Base-by-base conservation (phyloP, 2,329 filamentous ascomycete genomes). In the Aureobasidium sp. region DNA sequence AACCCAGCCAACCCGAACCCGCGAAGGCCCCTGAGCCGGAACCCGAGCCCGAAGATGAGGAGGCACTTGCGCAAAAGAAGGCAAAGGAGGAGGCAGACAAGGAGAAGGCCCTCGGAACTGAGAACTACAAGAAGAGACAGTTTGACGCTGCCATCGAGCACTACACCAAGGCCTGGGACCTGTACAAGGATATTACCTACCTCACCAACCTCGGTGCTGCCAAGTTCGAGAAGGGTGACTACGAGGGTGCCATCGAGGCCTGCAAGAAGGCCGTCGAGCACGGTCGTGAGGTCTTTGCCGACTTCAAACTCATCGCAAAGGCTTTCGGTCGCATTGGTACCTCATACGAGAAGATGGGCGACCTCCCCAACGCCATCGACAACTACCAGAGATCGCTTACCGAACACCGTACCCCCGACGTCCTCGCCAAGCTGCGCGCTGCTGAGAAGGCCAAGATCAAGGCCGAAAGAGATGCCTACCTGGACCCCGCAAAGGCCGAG, bases 241-340 rank as follows among this genome's bases (percentile, higher is more conserved):
- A 90, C 74, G 84, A 95, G 70, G 89, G 87, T 62, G 87, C 88
- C 67, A 91, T 99, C 66, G 89, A 95, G 69, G 79, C 87, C 16
- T 99, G 94, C 78, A 86, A 89, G 69, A 85, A 91, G 78, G 94
- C 95, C 11, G 84, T 96, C 59, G 88, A 95, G 68, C 89, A 97
- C 75, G 94, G 94, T 61, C 90, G 94, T 62, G 83, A 88, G 69
- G 86, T 95, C 68, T 88, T 91, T 61, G 92, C 94, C 66, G 94
- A 99, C 78, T 99, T 97, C 82, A 99, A 99, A 85, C 83, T 92
- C 71, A 93, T 99, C 67, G 92, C 95, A 72, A 97, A 97, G 85
- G 84, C 93, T n/a, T 97, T 94, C 70, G 91, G 92, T 42, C 91
- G 94, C 68, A 96, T 99, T 68, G 94, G 94, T 66, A 84, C 86